Conservation (phyloP, 2,329 filamentous ascomycete species). For the Aspergillus hiratsukae region DNA sequence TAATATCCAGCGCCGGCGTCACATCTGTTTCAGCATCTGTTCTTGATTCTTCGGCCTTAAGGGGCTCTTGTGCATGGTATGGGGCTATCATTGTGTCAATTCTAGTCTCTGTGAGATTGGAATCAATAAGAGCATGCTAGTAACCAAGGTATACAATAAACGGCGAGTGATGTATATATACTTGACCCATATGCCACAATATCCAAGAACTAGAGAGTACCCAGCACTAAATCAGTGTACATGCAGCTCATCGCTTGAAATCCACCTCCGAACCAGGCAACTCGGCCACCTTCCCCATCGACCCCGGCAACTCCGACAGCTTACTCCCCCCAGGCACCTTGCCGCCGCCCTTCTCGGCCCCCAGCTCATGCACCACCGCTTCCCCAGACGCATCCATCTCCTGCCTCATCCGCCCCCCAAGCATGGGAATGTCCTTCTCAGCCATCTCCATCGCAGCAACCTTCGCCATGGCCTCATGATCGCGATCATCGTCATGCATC, state of each 20-base stretch:
- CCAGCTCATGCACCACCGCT: conserved; percentile 9
- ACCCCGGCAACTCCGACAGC: neutral
- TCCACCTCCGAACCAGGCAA: conserved; percentile 1
- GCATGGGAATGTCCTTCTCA: conserved; percentile 4
- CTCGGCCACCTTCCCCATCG: neutral
- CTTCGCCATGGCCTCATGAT: neutral
- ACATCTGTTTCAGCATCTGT: neutral
- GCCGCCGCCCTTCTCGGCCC: neutral
- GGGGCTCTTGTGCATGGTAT: neutral
- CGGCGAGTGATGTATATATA: no score
- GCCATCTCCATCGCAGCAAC: neutral
- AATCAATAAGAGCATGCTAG: neutral
- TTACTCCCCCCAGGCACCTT: neutral
- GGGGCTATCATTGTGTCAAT: neutral
- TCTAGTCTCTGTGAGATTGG: neutral
- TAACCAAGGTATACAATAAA: neutral
- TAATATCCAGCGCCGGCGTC: conserved; percentile 1
- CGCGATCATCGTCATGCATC: no score
- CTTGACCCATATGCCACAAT: no score
- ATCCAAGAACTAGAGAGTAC: neutral
- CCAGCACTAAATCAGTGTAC: neutral
- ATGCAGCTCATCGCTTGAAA: neutral
- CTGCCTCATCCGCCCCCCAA: conserved; percentile 7
- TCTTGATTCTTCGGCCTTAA: neutral
- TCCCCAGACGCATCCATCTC: conserved; percentile 9